A percentile compares a stretch with the other conserved stretches of the same genome.
phyloP scores from a whole-genome alignment of 1,284 basidiomycete genomes.

The Rhodotorula sp. region DNA sequence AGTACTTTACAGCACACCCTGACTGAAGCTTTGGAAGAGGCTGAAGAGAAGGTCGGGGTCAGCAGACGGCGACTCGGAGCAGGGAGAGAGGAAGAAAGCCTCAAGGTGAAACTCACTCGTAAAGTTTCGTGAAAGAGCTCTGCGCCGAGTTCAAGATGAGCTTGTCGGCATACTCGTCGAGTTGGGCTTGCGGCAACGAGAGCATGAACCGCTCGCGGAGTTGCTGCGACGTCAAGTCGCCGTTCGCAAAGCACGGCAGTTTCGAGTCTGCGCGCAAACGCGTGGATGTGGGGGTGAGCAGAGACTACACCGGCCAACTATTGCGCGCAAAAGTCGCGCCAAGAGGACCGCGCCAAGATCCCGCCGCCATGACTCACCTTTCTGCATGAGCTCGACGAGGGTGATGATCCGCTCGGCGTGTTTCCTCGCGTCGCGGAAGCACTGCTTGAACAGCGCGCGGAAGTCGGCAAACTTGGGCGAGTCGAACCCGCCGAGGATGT shows the following conservation, averaged over 20 bases:
- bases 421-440: conserved; percentile 90
- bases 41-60: neutral
- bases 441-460: conserved; percentile 80
- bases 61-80: too few relatives aligned
- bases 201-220: conserved; percentile 93
- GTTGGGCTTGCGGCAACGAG: conserved; percentile 76
- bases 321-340: neutral
- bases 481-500: conserved; percentile 86
- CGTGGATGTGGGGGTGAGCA: neutral
- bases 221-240: conserved; percentile 81
- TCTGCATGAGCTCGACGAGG: conserved; percentile 94
- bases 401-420: conserved; percentile 96
- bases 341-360: neutral
- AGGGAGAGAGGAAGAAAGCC: neutral
- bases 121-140: conserved; percentile 38
- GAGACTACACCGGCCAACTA: too few relatives aligned
- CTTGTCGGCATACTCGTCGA: conserved; percentile 82
- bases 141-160: conserved; percentile 63
- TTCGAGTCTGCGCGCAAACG: conserved; percentile 65
- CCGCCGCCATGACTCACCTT: conserved; percentile 58
- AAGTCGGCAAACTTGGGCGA: conserved; percentile 79
- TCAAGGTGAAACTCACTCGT: conserved; percentile 26
- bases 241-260: conserved; percentile 87
- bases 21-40: conserved; percentile 13
- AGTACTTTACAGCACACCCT: conserved; percentile 7